Conservation (phyloP, 208 protist species). For the Trypanosoma caninum region DNA sequence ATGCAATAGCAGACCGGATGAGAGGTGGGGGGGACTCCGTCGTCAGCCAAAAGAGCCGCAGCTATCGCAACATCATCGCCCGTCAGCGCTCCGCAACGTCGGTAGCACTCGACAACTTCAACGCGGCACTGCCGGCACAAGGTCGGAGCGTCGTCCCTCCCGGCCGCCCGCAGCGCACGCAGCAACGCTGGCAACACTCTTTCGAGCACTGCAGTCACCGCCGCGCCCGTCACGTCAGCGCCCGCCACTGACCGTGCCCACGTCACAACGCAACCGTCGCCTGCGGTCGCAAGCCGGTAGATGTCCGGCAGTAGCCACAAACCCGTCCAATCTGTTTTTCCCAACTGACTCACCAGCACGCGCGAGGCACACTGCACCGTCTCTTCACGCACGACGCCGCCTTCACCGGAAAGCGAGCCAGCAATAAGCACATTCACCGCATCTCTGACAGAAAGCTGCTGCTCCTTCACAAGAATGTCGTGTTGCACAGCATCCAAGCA, state of each 20-base stretch:
- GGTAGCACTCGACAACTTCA: constrained; percentile 22
- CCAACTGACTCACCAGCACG: constrained; percentile 21
- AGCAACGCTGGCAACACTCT: constrained; percentile 12
- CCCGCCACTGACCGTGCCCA: constrained; percentile 1
- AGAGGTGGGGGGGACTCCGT: too few species aligned
- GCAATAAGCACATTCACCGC: constrained; percentile 27
- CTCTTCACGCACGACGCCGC: constrained; percentile 1
- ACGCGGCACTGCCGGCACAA: constrained; percentile 12
- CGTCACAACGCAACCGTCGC: constrained; percentile 20
- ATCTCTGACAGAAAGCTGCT: constrained; percentile 19
- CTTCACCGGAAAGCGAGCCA: not conserved
- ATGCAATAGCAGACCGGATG: too few species aligned
- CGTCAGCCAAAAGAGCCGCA: not conserved
- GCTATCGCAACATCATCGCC: not conserved
- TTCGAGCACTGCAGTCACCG: not conserved
- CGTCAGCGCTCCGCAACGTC: not conserved
- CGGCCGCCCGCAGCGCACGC: constrained; percentile 8
- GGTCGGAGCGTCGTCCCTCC: constrained; percentile 4
- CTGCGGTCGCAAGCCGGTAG: constrained; percentile 25
- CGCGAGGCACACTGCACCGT: constrained; percentile 18
- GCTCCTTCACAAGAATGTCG: constrained; percentile 23
- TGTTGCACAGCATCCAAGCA: constrained; percentile 22
- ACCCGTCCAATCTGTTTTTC: constrained; percentile 26
- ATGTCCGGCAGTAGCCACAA: constrained; percentile 27
- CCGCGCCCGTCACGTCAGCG: not conserved